phyloP scores from a whole-genome alignment of 2,329 filamentous ascomycete species.

The Alternaria burnsii region DNA sequence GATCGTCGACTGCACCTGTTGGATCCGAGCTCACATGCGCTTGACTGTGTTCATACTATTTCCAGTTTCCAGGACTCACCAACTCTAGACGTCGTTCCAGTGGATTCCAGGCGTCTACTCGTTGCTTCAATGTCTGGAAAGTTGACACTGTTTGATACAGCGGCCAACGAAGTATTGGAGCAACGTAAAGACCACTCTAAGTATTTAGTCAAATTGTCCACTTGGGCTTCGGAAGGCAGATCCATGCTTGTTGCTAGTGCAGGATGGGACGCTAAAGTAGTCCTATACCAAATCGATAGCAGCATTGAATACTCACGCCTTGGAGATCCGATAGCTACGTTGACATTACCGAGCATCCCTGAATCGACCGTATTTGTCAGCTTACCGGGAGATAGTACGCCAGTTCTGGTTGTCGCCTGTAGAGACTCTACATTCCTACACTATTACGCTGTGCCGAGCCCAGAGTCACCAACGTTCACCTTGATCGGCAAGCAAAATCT shows the following conservation, averaged over 20 bases:
- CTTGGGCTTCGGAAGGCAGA: constrained; percentile 44
- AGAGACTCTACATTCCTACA: constrained; percentile 67
- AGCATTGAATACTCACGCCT: constrained; percentile 39
- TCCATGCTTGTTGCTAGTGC: constrained; percentile 61
- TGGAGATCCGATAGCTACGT: constrained; percentile 53
- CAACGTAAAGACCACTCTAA: constrained; percentile 66
- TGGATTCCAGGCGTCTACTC: constrained; percentile 58
- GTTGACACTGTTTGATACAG: constrained; percentile 58
- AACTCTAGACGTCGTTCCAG: constrained; percentile 60
- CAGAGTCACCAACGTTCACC: constrained; percentile 19
- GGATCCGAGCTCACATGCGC: constrained; percentile 42
- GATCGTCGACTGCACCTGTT: constrained; percentile 59
- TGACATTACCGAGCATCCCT: constrained; percentile 62
- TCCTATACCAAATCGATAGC: constrained; percentile 57
- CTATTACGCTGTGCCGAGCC: constrained; percentile 58
- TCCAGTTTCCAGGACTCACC: constrained; percentile 60
- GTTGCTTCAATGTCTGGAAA: constrained; percentile 68
- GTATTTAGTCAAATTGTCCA: constrained; percentile 64
- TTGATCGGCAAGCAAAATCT: constrained; percentile 67
- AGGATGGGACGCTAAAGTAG: constrained; percentile 67
- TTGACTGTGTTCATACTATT: constrained; percentile 48
- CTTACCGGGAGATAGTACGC: constrained; percentile 56
- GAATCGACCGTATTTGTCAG: constrained; percentile 64
- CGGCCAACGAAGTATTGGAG: constrained; percentile 53
- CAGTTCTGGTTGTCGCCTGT: constrained; percentile 63